Conservation (phyloP, 2,329 filamentous ascomycete species). For the Magnaporthiopsis rhizophila region DNA sequence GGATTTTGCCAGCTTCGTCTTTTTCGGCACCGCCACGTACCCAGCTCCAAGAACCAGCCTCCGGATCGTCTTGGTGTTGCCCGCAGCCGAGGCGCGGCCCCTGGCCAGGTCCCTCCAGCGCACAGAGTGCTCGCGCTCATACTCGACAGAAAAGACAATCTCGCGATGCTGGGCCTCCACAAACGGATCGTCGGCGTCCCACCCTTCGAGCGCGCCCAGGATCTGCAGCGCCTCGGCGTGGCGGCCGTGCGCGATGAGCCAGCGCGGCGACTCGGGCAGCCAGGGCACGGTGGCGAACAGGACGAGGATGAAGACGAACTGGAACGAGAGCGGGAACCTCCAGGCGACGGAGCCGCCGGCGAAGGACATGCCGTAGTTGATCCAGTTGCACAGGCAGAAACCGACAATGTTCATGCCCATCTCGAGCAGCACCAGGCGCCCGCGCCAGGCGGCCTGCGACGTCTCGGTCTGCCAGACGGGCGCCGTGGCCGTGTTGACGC, state of each 20-base stretch:
- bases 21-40: constrained; percentile 18
- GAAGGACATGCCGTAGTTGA: constrained; percentile 29
- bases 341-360: constrained; percentile 21
- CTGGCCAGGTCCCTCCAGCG: constrained; percentile 39
- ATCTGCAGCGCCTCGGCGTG: constrained; percentile 22
- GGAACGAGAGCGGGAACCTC: constrained; percentile 36
- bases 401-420: constrained; percentile 24
- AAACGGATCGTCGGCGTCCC: constrained; percentile 69
- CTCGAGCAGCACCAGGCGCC: constrained; percentile 24
- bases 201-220: constrained; percentile 19
- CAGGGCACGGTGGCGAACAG: constrained; percentile 25
- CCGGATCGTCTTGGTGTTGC: constrained; percentile 39
- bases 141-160: constrained; percentile 23
- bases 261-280: constrained; percentile 38
- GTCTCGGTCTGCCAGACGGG: constrained; percentile 32
- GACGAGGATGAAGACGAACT: constrained; percentile 32
- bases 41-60: constrained; percentile 41
- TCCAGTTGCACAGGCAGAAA: constrained; percentile 28
- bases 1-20: not conserved
- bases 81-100: constrained; percentile 31
- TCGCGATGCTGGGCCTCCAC: constrained; percentile 60
- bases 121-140: constrained; percentile 33
- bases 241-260: constrained; percentile 30
- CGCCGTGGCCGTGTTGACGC: constrained; percentile 28
- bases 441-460: constrained; percentile 22